Base-by-base conservation (phyloP, 2,329 filamentous ascomycete genomes). In the Sporothrix brunneoviolacea region DNA sequence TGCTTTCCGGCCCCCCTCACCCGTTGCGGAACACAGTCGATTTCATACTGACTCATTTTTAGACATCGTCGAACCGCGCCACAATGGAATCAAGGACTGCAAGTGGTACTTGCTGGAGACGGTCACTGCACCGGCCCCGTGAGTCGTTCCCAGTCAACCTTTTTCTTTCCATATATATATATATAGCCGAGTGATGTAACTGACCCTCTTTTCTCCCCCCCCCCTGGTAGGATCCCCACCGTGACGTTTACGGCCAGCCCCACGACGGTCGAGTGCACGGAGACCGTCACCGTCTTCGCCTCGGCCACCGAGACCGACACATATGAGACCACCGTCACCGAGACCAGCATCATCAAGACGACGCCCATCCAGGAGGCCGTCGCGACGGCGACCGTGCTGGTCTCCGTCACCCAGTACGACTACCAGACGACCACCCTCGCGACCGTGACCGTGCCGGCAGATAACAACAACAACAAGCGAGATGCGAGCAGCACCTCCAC, bases 291-390 rank as follows among this genome's bases (percentile, higher is more conserved):
- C n/a, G 13, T 33, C 3, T 22, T 10, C 18, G 21, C 36, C 7
- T 37, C 50, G 5, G 19, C 38, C 15, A 37, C 32, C 6, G 38
- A 13, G 18, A 42, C 43, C 6, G 38, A 40, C 24, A 13, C 24
- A 6, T 5, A 18, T 6, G 22, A 24, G 8, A 37, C 38, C 9
- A 47, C 38, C 2, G 39, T 40, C 13, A 51, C 50, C 16, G 16
- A 37, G 6, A 51, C 50, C 13, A 32, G 30, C 9, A 42, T 43
- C 16, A 51, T 51, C 16, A 21, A 30, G 37, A 52, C 50, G 6
- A 52, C 50, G 15, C 44, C 33, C 6, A 43, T 39, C 15, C 22
- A 16, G n/a, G 32, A 52, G 13, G 32, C 3, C 4, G 33, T 39
- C 10, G 35, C n/a, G 5, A 39, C 50, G 12, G 19, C 18, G 9